Evolutionary conservation across 2,329 filamentous ascomycete species (phyloP).

Genomic region (Calonectria pteridis): DNA sequence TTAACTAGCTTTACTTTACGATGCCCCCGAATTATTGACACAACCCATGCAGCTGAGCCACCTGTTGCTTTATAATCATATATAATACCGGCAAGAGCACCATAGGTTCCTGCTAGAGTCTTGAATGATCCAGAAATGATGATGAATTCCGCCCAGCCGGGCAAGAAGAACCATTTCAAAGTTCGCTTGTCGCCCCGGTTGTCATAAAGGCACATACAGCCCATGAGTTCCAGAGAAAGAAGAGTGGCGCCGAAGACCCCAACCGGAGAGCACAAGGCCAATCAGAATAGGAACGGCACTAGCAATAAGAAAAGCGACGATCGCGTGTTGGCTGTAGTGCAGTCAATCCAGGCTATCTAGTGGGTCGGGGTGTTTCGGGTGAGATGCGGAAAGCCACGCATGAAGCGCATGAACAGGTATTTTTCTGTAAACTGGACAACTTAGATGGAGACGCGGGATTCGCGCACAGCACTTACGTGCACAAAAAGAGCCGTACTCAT

Average conservation of each 20-base stretch:
- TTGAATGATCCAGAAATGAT: neutral
- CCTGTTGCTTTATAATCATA: neutral
- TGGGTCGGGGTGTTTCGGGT: conserved; percentile 40
- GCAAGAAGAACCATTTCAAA: neutral
- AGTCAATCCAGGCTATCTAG: conserved; percentile 46
- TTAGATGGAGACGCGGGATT: neutral
- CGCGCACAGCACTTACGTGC: conserved; percentile 35
- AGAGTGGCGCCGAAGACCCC: conserved; percentile 44
- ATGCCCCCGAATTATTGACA: conserved; percentile 1
- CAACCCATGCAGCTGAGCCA: conserved; percentile 1
- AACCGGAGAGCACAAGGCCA: conserved; percentile 42
- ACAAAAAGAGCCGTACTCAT: conserved; percentile 37
- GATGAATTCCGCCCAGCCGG: neutral
- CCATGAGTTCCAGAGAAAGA: conserved; percentile 45
- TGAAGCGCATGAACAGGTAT: conserved; percentile 43
- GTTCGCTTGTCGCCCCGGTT: conserved; percentile 46
- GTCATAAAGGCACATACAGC: conserved; percentile 58
- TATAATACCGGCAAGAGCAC: conserved; percentile 8
- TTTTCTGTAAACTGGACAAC: conserved; percentile 24
- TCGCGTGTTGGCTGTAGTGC: conserved; percentile 25
- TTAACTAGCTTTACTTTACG: too few relatives aligned
- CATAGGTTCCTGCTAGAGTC: conserved; percentile 6
- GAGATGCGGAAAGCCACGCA: conserved; percentile 45
- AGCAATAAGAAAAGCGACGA: conserved; percentile 41
- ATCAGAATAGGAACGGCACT: neutral